Evolutionary conservation across 176 grass and related monocot genomes (phyloP).

Genomic region (Avena eriantha): DNA sequence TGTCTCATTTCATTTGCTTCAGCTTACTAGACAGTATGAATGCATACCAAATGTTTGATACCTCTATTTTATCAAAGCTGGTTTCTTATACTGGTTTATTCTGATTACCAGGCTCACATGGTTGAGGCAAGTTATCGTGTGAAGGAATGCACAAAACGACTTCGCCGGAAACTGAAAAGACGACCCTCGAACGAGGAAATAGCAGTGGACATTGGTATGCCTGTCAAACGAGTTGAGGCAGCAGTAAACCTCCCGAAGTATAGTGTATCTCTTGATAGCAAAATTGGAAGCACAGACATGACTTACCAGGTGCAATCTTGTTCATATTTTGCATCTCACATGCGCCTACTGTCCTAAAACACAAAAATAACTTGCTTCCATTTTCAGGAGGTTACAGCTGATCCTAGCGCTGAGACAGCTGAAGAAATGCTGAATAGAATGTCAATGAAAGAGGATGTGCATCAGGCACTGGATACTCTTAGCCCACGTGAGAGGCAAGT

Average conservation of each 20-base stretch:
- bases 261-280: constrained; percentile 68
- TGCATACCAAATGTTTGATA: constrained; percentile 6
- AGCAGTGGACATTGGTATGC: constrained; percentile 62
- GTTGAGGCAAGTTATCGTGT: constrained; percentile 79
- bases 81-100: constrained; percentile 32
- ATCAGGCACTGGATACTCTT: constrained; percentile 69
- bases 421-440: constrained; percentile 81
- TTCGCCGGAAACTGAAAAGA: constrained; percentile 63
- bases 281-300: constrained; percentile 66
- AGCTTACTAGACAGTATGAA: not conserved
- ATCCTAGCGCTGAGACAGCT: constrained; percentile 72
- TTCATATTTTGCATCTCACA: not conserved
- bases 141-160: constrained; percentile 61
- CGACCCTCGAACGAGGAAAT: constrained; percentile 66
- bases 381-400: constrained; percentile 82
- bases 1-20: constrained; percentile 32
- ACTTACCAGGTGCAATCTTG: constrained; percentile 61
- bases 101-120: constrained; percentile 59
- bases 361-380: not conserved
- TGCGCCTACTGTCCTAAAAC: not conserved
- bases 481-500: constrained; percentile 67
- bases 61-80: constrained; percentile 5
- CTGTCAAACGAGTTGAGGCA: constrained; percentile 67
- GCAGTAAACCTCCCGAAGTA: constrained; percentile 72
- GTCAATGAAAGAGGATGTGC: constrained; percentile 71